These are phyloP conservation scores for Tuber borchii DNA, from an alignment of 495 filamentous ascomycete species.

Conservation along the genomic window DNA sequence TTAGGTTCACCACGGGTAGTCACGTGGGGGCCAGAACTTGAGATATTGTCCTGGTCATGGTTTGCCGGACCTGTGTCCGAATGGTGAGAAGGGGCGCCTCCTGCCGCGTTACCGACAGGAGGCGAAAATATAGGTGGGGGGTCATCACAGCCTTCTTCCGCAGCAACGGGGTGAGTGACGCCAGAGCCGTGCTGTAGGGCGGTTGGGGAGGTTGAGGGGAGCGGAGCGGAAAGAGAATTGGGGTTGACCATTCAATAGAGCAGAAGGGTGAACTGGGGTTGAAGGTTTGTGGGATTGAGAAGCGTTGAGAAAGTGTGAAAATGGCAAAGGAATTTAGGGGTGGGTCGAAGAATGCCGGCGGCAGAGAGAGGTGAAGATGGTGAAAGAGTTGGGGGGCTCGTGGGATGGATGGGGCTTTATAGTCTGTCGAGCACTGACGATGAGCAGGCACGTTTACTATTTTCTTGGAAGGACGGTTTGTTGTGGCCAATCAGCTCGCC, in stretches of 20 bases:
- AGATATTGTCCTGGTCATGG: slow-evolving; percentile 15
- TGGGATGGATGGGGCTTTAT: slow-evolving; percentile 16
- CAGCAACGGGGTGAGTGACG: slow-evolving; percentile 30
- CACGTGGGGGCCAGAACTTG: slow-evolving; percentile 15
- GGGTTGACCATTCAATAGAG: slow-evolving; percentile 42
- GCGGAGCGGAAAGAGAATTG: slow-evolving; percentile 37
- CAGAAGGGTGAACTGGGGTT: slow-evolving; percentile 17
- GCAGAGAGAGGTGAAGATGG: slow-evolving; percentile 8
- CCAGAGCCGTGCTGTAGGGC: slow-evolving; percentile 40
- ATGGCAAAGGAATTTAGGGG: not conserved
- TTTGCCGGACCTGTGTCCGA: slow-evolving; percentile 17
- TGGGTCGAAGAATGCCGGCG: not conserved
- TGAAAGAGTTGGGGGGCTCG: not conserved
- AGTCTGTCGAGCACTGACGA: slow-evolving; percentile 8
- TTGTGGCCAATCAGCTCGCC: not conserved
- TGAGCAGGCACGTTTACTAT: not conserved
- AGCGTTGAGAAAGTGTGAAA: not conserved
- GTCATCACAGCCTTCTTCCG: slow-evolving; percentile 41
- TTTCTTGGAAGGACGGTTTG: not conserved
- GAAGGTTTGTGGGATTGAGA: not conserved
- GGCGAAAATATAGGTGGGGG: slow-evolving; percentile 43
- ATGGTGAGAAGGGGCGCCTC: slow-evolving; percentile 38
- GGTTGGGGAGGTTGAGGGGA: slow-evolving; percentile 31
- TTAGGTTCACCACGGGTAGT: slow-evolving; percentile 15
- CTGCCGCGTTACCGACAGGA: slow-evolving; percentile 42